These are phyloP conservation scores for Globisporangium mamillatum DNA, from an alignment of 352 stramenopile species.

Conservation along the genomic window DNA sequence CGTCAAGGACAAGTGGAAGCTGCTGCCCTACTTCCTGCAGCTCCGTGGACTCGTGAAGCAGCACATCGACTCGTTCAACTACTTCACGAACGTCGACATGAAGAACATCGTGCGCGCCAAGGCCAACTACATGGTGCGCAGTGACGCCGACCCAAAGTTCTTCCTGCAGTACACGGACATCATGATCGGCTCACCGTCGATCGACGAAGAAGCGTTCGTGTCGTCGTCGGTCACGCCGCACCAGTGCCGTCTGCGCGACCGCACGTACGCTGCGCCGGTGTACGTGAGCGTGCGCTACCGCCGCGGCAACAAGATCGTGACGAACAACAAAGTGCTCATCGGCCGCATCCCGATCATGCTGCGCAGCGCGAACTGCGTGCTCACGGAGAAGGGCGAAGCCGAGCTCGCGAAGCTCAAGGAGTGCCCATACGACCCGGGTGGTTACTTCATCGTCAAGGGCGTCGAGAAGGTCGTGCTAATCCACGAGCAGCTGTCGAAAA, in stretches of 20 bases:
- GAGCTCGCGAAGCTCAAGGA: constrained; percentile 97
- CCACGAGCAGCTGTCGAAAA: constrained; percentile 99
- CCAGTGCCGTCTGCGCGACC: constrained; percentile 98
- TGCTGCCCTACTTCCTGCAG: constrained; percentile 98
- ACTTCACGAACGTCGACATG: constrained; percentile 99
- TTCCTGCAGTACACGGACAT: constrained; percentile 99
- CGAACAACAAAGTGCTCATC: constrained; percentile 97
- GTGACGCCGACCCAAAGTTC: constrained; percentile 97
- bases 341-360: constrained; percentile 99
- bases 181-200: constrained; percentile 94
- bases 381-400: constrained; percentile 92
- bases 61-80: constrained; percentile 99
- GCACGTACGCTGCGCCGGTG: constrained; percentile 98
- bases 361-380: constrained; percentile 94
- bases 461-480: constrained; percentile 99
- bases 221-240: constrained; percentile 94
- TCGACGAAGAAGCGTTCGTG: constrained; percentile 97
- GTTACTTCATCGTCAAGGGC: constrained; percentile 99
- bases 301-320: constrained; percentile 96
- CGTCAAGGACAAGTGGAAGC: constrained; percentile 97
- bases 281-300: constrained; percentile 99
- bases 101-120: constrained; percentile 97
- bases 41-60: constrained; percentile 93
- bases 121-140: constrained; percentile 89
- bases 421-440: constrained; percentile 98